Conservation (phyloP, 768 basidiomycete species). For the Xanthoconium stramineum region DNA sequence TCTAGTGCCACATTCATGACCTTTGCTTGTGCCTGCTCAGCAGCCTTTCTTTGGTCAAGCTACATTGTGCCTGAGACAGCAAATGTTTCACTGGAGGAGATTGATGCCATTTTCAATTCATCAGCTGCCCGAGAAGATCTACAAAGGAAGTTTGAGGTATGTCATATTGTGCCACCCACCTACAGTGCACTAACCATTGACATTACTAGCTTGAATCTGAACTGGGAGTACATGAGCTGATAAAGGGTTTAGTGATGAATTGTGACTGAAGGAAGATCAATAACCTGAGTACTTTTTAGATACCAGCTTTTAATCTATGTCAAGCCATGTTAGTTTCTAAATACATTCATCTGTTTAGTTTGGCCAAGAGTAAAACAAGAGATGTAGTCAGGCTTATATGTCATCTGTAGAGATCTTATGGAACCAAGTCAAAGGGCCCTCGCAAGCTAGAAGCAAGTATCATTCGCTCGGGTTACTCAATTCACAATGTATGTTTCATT, state of each 20-base stretch:
- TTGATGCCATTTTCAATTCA: conserved; percentile 64
- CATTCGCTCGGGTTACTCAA: no score
- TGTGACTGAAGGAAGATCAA: conserved; percentile 3
- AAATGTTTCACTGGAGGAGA: conserved; percentile 71
- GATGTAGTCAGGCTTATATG: no score
- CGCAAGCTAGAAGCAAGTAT: no score
- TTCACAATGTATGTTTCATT: no score
- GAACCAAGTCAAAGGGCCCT: no score
- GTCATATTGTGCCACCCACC: neutral
- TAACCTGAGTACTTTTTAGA: no score
- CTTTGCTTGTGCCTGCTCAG: conserved; percentile 61
- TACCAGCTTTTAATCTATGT: no score
- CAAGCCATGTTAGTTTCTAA: no score
- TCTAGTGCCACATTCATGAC: conserved; percentile 63
- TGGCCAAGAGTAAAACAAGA: no score
- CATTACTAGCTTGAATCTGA: conserved; percentile 56
- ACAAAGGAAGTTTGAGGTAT: conserved; percentile 50
- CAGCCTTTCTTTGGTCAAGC: conserved; percentile 70
- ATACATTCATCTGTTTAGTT: no score
- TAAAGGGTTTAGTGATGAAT: conserved; percentile 35
- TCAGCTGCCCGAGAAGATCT: conserved; percentile 56
- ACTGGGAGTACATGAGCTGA: conserved; percentile 46
- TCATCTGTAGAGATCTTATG: no score
- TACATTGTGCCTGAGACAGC: conserved; percentile 74
- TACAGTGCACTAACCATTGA: neutral